phyloP scores from a whole-genome alignment of 148 eudicot genomes.

The Vaccinium darrowii region DNA sequence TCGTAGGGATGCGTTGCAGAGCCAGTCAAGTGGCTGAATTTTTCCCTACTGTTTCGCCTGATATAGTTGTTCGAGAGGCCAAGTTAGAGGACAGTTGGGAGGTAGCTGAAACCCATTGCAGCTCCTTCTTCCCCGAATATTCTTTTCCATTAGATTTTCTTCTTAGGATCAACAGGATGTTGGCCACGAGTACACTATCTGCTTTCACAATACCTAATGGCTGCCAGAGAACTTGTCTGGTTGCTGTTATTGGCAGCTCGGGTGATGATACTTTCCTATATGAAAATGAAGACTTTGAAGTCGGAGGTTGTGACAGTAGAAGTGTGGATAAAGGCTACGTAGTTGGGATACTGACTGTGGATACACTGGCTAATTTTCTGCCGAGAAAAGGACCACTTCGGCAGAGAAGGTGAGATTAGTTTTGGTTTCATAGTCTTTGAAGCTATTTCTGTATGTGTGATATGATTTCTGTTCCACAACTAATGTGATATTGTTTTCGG shows the following conservation, averaged over 20 bases:
- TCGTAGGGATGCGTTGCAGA: conserved; percentile 55
- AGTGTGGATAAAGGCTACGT: conserved; percentile 65
- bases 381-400: conserved; percentile 95
- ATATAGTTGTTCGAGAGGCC: conserved; percentile 85
- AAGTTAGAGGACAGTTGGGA: conserved; percentile 94
- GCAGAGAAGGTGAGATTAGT: conserved; percentile 66
- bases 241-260: conserved; percentile 71
- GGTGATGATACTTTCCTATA: conserved; percentile 42
- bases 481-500: background rate
- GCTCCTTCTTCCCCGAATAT: conserved; percentile 94
- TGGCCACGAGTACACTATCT: conserved; percentile 53
- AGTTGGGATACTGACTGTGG: conserved; percentile 88
- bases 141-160: conserved; percentile 83
- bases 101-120: conserved; percentile 97
- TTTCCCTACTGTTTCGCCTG: conserved; percentile 73
- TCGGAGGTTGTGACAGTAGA: conserved; percentile 68
- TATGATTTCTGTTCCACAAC: background rate
- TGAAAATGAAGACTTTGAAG: conserved; percentile 62
- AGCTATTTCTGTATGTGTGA: background rate
- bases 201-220: conserved; percentile 77
- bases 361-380: conserved; percentile 90
- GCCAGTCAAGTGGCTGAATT: conserved; percentile 86
- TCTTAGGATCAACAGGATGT: conserved; percentile 74
- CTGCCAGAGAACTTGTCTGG: conserved; percentile 83
- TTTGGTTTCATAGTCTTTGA: background rate